Evolutionary conservation across 2,329 filamentous ascomycete species (phyloP), one percentile per base, ranked within the genome.

Genomic region (Exophiala oligosperma): DNA sequence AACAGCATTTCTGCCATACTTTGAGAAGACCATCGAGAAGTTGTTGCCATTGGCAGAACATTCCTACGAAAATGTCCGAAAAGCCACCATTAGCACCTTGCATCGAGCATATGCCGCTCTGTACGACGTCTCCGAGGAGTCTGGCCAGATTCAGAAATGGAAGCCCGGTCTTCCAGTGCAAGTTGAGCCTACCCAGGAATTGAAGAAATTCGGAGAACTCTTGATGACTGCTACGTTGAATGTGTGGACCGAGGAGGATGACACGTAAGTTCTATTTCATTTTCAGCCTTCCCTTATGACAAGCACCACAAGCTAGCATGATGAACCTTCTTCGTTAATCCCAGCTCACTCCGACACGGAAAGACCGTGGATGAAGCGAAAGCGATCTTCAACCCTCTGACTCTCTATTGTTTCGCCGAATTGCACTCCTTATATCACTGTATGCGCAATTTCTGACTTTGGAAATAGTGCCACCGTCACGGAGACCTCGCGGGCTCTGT

Each of bases 301-400:
- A 35, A 35, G 32, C 32, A 17, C 43, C 54, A 43, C 50, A 43
- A 55, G 60, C 71, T 73, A 72, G 77, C 70, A 87, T 91, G 92
- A 97, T 97, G 92, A 96, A 77, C 81, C 84, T 80, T 76, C 79
- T 85, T 86, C 90, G 91, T 92, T 92, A 93, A 61, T 93, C 93
- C 92, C 92, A 97, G 92, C 92, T 97, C 93, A 97, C 92, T 96
- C 91, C 90, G 89, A 97, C 88, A 87, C 90, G 84, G 79, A 83
- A 78, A 78, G 73, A 28, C 46, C 85, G 89, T 86, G 86, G 79
- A 86, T 96, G 91, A 89, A 91, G 91, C 87, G 87, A 94, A 95
- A 77, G 80, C 91, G 88, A 83, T 84, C 77, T 81, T 74, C 67
- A 73, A 71, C 69, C 62, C 67, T 67, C 79, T 82, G 78, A 81